These are phyloP conservation scores for Fraxinus greggii DNA, from an alignment of 305 asterid species.

Conservation along the genomic window DNA sequence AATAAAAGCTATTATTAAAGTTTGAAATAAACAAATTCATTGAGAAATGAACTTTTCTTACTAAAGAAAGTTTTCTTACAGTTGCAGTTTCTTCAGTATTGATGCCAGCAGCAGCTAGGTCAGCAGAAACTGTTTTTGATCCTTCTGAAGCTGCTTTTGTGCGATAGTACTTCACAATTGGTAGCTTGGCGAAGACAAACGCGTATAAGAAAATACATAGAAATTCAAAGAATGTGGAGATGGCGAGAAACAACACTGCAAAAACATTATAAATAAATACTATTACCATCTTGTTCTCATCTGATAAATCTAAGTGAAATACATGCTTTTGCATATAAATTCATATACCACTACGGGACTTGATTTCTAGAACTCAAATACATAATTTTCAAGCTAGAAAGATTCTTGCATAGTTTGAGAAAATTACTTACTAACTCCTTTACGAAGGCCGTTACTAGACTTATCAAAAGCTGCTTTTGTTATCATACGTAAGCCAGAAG, in stretches of 20 bases:
- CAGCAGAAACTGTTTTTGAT: slow-evolving; percentile 80
- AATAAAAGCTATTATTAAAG: neutral
- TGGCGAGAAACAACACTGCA: slow-evolving; percentile 72
- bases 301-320: neutral
- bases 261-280: neutral
- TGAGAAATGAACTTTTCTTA: neutral
- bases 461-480: slow-evolving; percentile 80
- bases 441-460: slow-evolving; percentile 63
- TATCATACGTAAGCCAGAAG: slow-evolving; percentile 70
- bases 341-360: neutral
- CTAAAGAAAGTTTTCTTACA: slow-evolving; percentile 24
- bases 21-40: neutral
- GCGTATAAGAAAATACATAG: slow-evolving; percentile 71
- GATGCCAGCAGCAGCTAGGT: slow-evolving; percentile 81
- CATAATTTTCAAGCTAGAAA: neutral
- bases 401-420: neutral
- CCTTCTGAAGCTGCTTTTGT: slow-evolving; percentile 81
- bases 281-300: neutral
- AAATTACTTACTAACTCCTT: slow-evolving; percentile 67
- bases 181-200: slow-evolving; percentile 57
- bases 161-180: slow-evolving; percentile 69
- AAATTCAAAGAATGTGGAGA: slow-evolving; percentile 64
- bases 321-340: neutral
- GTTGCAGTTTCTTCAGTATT: slow-evolving; percentile 25
- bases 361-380: neutral